phyloP scores from a whole-genome alignment of 139 green algal species.

The Tetradesmus obliquus region DNA sequence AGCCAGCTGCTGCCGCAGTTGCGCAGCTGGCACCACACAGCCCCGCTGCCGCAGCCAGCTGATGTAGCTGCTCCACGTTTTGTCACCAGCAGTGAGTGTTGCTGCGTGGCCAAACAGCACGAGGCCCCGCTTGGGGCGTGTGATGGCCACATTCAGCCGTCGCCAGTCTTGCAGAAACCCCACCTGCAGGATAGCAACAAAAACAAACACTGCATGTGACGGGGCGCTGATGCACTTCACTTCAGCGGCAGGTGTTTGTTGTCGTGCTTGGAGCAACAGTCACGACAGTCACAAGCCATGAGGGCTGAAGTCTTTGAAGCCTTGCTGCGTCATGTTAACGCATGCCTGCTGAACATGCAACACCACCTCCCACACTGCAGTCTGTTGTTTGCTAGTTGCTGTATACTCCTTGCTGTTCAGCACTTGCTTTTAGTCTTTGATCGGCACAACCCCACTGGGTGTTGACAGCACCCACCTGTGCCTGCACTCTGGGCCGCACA shows the following conservation, averaged over 20 bases:
- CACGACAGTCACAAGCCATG: too few relatives aligned
- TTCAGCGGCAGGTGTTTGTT: too few relatives aligned
- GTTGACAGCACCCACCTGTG: neutral
- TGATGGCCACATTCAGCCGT: constrained; percentile 82
- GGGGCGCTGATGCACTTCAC: too few relatives aligned
- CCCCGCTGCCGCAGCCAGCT: neutral
- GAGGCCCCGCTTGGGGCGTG: constrained; percentile 83
- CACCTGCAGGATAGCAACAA: constrained; percentile 61
- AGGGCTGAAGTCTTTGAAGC: too few relatives aligned
- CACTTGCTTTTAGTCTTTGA: neutral
- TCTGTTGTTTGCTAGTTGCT: too few relatives aligned
- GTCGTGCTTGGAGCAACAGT: too few relatives aligned
- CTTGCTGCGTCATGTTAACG: too few relatives aligned
- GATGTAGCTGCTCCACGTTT: neutral
- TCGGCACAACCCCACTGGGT: too few relatives aligned
- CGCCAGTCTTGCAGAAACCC: constrained; percentile 87
- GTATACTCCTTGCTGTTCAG: too few relatives aligned
- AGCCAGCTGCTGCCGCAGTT: constrained; percentile 16
- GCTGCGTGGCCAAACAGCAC: constrained; percentile 83
- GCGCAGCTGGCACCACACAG: neutral
- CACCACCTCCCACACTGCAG: too few relatives aligned
- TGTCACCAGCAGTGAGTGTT: constrained; percentile 61
- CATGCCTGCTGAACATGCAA: too few relatives aligned
- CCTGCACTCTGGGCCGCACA: constrained; percentile 51
- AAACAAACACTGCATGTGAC: too few relatives aligned